Evolutionary conservation across 305 asterid species (phyloP), one percentile per base, ranked within the genome.

Genomic region (Fraxinus dipetala): DNA sequence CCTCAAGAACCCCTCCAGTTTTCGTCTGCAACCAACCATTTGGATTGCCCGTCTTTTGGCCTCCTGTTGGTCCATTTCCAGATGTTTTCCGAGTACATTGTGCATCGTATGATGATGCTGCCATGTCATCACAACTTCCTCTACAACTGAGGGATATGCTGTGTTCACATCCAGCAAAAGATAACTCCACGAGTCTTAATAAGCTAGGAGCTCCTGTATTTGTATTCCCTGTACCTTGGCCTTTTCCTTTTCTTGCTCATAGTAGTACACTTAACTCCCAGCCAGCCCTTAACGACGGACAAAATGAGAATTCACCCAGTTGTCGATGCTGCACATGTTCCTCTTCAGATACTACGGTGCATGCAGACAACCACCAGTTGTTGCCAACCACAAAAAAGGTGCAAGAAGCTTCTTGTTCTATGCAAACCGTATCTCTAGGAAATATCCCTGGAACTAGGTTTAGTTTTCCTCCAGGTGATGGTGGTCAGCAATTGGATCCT

Each of bases 31-130:
- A 85, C 84, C 91, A 82, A 38, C 83, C 91, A 20, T 80, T 88
- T 45, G 4, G 79, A 2, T 20, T 81, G 78, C 94, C 93, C 9
- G 76, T 83, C 84, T 30, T 80, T 30, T 89, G 89, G 90, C 90
- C 90, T 3, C 77, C 91, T 13, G 24, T 83, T 5, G 1, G 79
- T 56, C 91, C 88, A 74, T 79, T 89, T 40, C 73, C 85, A n/a
- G 82, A 90, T 20, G 78, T 81, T 82, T n/a, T 70, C 76, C 75
- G 51, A 0, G 78, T 79, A 16, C 91, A 83, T 35, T 78, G 84
- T 36, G 24, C 84, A 6, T 34, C 79, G 2, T 81, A 45, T 51
- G 48, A 79, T 67, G 82, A 84, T 28, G n/a, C 38, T 75, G 82
- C 54, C 20, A 72, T 56, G 34, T 75, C 88, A 31, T 65, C 87